Base-by-base conservation (phyloP, 345 rosid genomes). In the Trapa incisa region DNA sequence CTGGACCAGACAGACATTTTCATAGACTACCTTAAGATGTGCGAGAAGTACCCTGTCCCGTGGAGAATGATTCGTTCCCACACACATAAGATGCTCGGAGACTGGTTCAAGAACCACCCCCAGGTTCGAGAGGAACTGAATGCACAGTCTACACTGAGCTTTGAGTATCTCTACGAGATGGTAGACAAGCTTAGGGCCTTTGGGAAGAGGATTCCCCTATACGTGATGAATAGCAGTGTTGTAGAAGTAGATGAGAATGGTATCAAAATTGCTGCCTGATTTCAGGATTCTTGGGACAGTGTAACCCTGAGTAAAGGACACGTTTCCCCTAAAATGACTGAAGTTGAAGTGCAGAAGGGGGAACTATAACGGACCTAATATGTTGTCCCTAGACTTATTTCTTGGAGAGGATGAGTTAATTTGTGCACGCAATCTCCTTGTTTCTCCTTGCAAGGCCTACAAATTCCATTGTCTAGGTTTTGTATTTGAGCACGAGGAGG, bases 1-100 rank as follows among this genome's bases (percentile, higher is more conserved):
- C 78, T 94, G 36, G 93, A 94, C 68, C 99, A 87, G 75, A 88
- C 86, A 50, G 88, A 87, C 67, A 76, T 91, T 7, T 67, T 81
- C 16, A 81, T 89, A 50, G 91, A 91, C 79, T 91, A 94, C 78
- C 77, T 94, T 70, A 81, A 84, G 79, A 80, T 91, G 50, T 91
- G 99, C 72, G 99, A 94, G 80, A 78, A 64, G 50, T 87, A 91
- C 75, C 90, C 96, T 15, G 97, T 94, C 38, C 93, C 97, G 0
- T 87, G 97, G 97, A 86, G 96, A 72, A 94, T 94, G 83, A 86
- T 94, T 57, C 89, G 95, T 5, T 73, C 97, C 47, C 99, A 91
- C 43, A 88, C 89, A 35, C 91, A 94, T 78, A 89, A 91, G 81
- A 69, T 94, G 85, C 80, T 94, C 73, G 96, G 95, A 65, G 89